Percentiles rank a stretch among this genome's conserved stretches.
Evolutionary conservation across 2,329 filamentous ascomycete species (phyloP).

Genomic region (Monilinia fructigena): DNA sequence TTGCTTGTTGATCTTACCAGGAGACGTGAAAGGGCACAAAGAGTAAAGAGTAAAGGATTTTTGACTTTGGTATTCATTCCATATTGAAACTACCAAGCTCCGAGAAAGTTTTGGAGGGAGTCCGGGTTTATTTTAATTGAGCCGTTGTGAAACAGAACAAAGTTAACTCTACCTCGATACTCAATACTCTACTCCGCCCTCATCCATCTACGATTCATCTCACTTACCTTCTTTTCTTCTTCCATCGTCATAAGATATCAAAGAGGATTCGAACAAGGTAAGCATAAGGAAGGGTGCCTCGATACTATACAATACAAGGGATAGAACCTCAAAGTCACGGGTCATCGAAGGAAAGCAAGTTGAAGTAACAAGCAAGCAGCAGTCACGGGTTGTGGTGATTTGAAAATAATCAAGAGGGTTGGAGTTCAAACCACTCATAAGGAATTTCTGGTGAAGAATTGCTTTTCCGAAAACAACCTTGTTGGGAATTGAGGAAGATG

Average conservation of each 20-base stretch:
- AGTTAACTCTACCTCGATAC: background rate
- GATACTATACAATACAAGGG: background rate
- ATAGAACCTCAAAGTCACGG: background rate
- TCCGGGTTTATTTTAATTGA: background rate
- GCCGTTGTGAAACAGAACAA: conserved; percentile 2
- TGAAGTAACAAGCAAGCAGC: background rate
- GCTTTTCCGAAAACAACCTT: background rate
- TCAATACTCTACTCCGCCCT: background rate
- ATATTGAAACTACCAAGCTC: conserved; percentile 1
- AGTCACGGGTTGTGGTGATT: background rate
- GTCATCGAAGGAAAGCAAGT: background rate
- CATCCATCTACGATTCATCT: background rate
- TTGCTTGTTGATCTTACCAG: background rate
- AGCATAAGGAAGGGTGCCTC: background rate
- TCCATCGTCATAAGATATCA: no score
- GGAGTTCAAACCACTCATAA: background rate
- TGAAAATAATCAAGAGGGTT: background rate
- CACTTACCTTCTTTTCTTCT: background rate
- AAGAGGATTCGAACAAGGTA: background rate
- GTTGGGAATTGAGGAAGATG: conserved; percentile 2
- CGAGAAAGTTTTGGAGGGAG: conserved; percentile 3
- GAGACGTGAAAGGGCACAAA: background rate
- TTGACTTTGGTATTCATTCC: background rate
- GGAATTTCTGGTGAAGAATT: background rate
- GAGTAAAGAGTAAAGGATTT: background rate